Percentiles rank a stretch among this genome's conserved stretches.
Evolutionary conservation across 108 stramenopile genomes (phyloP).

Genomic region (Schizochytrium sp.): DNA sequence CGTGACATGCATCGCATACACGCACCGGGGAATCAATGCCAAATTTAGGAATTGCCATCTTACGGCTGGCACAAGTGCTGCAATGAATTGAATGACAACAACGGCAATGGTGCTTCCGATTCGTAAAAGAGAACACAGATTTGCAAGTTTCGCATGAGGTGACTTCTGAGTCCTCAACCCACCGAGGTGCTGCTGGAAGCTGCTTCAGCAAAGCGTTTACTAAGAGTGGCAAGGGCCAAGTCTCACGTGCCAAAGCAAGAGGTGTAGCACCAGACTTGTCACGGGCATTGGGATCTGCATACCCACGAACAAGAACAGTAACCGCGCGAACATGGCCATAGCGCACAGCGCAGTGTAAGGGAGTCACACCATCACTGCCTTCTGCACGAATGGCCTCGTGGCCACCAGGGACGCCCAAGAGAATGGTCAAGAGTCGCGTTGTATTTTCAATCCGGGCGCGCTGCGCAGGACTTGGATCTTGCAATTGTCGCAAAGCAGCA

Average conservation of each 20-base stretch:
- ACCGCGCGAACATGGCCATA: slow-evolving; percentile 26
- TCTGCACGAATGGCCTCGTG: slow-evolving; percentile 11
- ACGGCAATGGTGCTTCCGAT: slow-evolving; percentile 47
- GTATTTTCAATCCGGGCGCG: neutral
- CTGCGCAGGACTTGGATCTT: neutral
- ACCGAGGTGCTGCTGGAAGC: neutral
- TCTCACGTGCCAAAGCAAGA: slow-evolving; percentile 3
- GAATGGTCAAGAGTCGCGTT: slow-evolving; percentile 1
- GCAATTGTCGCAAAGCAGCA: neutral
- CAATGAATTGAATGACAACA: slow-evolving; percentile 27
- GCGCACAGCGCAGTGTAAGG: slow-evolving; percentile 23
- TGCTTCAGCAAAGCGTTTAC: slow-evolving; percentile 32
- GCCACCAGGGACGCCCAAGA: slow-evolving; percentile 21
- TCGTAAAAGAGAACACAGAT: slow-evolving; percentile 16
- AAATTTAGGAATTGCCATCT: slow-evolving; percentile 1
- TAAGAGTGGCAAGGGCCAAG: slow-evolving; percentile 35
- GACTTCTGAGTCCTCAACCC: slow-evolving; percentile 58
- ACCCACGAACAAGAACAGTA: neutral
- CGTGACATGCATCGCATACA: slow-evolving; percentile 51
- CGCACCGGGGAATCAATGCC: slow-evolving; percentile 34
- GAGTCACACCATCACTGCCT: slow-evolving; percentile 19
- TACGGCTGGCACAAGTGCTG: slow-evolving; percentile 19
- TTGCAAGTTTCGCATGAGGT: slow-evolving; percentile 42
- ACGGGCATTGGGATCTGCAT: slow-evolving; percentile 11
- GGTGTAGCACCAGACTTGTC: slow-evolving; percentile 37